phyloP scores from a whole-genome alignment of 2,329 filamentous ascomycete genomes.

The Teratosphaeria nubilosa region DNA sequence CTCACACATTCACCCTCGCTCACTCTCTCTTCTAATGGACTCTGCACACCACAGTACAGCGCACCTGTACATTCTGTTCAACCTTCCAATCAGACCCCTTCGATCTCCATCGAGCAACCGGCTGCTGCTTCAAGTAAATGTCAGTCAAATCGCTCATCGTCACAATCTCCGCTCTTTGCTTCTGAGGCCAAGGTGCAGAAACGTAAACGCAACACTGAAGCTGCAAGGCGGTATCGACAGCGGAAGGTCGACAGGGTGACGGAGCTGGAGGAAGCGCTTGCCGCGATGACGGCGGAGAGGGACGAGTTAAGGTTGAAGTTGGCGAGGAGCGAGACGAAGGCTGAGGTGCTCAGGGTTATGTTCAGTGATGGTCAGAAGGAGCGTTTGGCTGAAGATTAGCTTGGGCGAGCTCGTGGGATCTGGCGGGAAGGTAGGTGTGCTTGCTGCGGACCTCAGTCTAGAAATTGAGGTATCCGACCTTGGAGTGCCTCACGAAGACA shows the following conservation, averaged over 20 bases:
- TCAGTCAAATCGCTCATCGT: background rate
- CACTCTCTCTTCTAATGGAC: background rate
- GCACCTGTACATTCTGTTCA: background rate
- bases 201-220: conserved; percentile 58
- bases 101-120: background rate
- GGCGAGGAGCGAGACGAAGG: conserved; percentile 56
- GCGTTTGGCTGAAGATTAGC: background rate
- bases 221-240: conserved; percentile 62
- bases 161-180: background rate
- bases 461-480: background rate
- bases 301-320: conserved; percentile 54
- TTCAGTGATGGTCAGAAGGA: conserved; percentile 5
- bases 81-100: background rate
- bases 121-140: background rate
- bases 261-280: conserved; percentile 51
- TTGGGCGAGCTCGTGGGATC: background rate
- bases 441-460: background rate
- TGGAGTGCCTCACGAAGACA: too few species aligned
- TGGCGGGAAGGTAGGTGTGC: background rate
- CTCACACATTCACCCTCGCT: background rate
- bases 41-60: background rate
- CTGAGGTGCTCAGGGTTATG: conserved; percentile 41
- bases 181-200: conserved; percentile 31
- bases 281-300: conserved; percentile 49
- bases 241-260: conserved; percentile 57